Base-by-base conservation (phyloP, 2,329 filamentous ascomycete species). In the Incumbomyces lentus region DNA sequence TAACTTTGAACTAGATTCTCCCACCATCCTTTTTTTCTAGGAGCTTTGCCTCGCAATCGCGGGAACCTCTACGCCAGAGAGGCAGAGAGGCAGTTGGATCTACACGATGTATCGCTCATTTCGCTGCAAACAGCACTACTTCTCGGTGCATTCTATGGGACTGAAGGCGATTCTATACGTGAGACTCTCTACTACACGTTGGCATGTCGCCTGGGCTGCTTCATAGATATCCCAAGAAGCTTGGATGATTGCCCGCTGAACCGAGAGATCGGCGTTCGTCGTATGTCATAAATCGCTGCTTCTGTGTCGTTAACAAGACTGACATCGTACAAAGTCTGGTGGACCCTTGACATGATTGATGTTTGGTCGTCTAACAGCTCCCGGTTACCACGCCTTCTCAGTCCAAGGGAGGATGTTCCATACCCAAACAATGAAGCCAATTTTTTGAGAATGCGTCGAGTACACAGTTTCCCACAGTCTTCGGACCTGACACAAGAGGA, bases 301-400 rank as follows among this genome's bases (percentile, higher is more conserved):
- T n/a, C n/a, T n/a, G n/a, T n/a, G n/a, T n/a, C n/a, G n/a, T n/a
- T n/a, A n/a, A n/a, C n/a, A n/a, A n/a, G n/a, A n/a, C n/a, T n/a
- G n/a, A n/a, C n/a, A n/a, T n/a, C n/a, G n/a, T n/a, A n/a, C 5
- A 47, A 60, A 57, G 60, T 60, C 4, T 68, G 64, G 63, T 68
- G 65, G 66, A 59, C 63, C 1, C 52, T 68, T 1, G 64, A 59
- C 49, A 68, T 68, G 65, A 63, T 66, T 36, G 66, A 68, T 44
- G 58, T 63, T 14, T 68, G 65, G 66, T 64, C 60, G 10, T 63
- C 64, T 1, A 57, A 60, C 10, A 64, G 64, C 2, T 54, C 66
- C 2, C 55, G 60, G 3, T 50, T 66, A 10, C 63, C 64, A 11
- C 58, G 62, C 11, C 58, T 62, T 40, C 55, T 67, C 26, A 39